Conservation (phyloP, 2,329 filamentous ascomycete species). For the Verticillium klebahnii region DNA sequence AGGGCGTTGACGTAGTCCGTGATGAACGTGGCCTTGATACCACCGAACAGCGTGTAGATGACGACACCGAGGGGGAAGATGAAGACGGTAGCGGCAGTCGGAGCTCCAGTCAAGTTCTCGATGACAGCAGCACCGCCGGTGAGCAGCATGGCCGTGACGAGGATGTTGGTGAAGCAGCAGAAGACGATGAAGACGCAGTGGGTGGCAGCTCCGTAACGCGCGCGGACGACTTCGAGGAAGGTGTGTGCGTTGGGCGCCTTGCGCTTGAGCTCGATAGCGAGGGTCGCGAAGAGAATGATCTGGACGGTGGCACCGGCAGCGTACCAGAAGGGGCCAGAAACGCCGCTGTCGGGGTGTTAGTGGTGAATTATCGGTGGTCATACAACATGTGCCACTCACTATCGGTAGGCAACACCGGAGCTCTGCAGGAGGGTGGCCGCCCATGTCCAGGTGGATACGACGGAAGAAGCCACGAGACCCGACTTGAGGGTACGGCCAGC, state of each 20-base stretch:
- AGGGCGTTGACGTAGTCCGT: constrained; percentile 86
- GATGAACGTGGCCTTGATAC: constrained; percentile 82
- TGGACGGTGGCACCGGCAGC: constrained; percentile 74
- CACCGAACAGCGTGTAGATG: constrained; percentile 71
- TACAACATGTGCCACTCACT: constrained; percentile 24
- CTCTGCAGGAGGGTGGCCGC: constrained; percentile 78
- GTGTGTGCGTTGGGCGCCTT: constrained; percentile 83
- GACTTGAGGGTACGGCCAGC: constrained; percentile 86
- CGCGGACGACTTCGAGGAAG: constrained; percentile 78
- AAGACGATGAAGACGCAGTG: constrained; percentile 81
- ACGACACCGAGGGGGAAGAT: constrained; percentile 72
- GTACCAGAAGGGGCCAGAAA: constrained; percentile 58
- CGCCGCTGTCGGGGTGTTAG: constrained; percentile 33
- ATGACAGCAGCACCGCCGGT: constrained; percentile 59
- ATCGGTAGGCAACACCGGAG: constrained; percentile 76
- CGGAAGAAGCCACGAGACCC: constrained; percentile 79
- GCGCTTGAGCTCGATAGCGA: constrained; percentile 86
- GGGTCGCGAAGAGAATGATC: constrained; percentile 82
- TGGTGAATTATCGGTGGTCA: fast-evolving
- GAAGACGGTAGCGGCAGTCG: constrained; percentile 76
- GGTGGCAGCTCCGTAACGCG: constrained; percentile 67
- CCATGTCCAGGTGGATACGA: constrained; percentile 95
- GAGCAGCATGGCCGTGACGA: constrained; percentile 84
- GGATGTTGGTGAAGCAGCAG: constrained; percentile 71
- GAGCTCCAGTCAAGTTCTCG: constrained; percentile 28